Percentiles rank a stretch among this genome's conserved stretches.
phyloP scores from a whole-genome alignment of 192 early-diverging fungal species.

The Entomortierella lignicola region DNA sequence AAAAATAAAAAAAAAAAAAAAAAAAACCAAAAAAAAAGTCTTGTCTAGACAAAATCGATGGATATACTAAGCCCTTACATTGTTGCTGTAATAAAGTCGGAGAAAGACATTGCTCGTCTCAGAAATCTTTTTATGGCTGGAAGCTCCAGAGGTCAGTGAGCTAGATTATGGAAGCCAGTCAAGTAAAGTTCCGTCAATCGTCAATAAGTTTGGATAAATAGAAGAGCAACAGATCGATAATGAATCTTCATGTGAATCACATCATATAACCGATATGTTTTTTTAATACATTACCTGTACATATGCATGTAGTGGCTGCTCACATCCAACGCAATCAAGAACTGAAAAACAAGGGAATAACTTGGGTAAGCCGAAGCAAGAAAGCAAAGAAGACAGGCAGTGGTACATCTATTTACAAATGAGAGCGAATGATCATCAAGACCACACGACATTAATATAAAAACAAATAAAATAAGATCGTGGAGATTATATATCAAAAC shows the following conservation, averaged over 20 bases:
- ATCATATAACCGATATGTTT: not conserved
- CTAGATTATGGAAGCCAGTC: conserved; percentile 36
- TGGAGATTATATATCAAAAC: not conserved
- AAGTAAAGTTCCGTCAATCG: not conserved
- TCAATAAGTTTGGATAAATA: not conserved
- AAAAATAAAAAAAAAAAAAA: not conserved
- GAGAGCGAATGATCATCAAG: not conserved
- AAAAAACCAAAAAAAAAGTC: not conserved
- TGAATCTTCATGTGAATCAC: not conserved
- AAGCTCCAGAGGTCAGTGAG: conserved; percentile 83
- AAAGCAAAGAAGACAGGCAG: conserved; percentile 90
- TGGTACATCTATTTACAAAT: conserved; percentile 74
- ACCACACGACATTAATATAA: not conserved
- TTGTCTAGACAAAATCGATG: not conserved
- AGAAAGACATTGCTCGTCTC: conserved; percentile 80
- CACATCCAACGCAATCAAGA: conserved; percentile 93
- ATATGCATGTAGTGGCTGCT: conserved; percentile 99
- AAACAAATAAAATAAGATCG: not conserved
- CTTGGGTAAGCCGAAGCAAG: conserved; percentile 75
- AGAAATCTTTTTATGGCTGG: conserved; percentile 92
- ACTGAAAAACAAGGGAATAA: conserved; percentile 86
- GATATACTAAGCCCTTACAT: conserved; percentile 55
- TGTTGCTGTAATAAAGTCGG: conserved; percentile 93
- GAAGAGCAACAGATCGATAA: not conserved
- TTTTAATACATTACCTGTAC: conserved; percentile 74